These are phyloP conservation scores for Cyclanthera cordifolia DNA, from an alignment of 306 rosid genomes.

Conservation along the genomic window DNA sequence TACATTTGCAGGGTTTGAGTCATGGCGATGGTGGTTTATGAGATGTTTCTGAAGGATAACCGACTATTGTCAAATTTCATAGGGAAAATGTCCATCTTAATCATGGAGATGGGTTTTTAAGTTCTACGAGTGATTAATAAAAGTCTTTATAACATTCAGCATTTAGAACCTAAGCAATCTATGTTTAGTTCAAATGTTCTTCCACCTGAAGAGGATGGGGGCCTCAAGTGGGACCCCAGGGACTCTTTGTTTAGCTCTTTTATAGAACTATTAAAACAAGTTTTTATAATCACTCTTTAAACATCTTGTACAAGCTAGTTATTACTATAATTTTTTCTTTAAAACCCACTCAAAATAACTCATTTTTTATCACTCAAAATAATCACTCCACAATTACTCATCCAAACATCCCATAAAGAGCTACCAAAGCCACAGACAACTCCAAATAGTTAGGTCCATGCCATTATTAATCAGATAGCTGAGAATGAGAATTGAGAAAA, in stretches of 20 bases:
- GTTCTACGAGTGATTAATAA: background rate
- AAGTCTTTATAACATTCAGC: background rate
- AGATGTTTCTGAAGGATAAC: background rate
- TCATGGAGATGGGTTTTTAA: background rate
- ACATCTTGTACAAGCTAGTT: too few relatives aligned
- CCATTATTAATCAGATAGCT: background rate
- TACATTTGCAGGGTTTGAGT: background rate
- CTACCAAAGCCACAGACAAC: background rate
- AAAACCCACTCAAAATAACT: too few relatives aligned
- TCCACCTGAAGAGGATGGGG: background rate
- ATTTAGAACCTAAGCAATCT: background rate
- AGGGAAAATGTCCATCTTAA: background rate
- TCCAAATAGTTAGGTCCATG: background rate
- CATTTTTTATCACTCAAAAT: too few relatives aligned
- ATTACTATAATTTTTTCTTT: too few relatives aligned
- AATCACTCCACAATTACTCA: too few relatives aligned
- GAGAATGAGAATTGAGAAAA: background rate
- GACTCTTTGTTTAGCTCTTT: too few relatives aligned
- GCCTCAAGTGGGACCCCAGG: too few relatives aligned
- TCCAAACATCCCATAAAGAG: too few relatives aligned
- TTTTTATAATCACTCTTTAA: too few relatives aligned
- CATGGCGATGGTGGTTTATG: background rate
- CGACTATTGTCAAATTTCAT: background rate
- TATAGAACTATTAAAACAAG: too few relatives aligned
- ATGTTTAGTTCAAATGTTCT: background rate